Evolutionary conservation across 2,329 filamentous ascomycete genomes (phyloP).

Genomic region (Pyrenochaeta sp.): DNA sequence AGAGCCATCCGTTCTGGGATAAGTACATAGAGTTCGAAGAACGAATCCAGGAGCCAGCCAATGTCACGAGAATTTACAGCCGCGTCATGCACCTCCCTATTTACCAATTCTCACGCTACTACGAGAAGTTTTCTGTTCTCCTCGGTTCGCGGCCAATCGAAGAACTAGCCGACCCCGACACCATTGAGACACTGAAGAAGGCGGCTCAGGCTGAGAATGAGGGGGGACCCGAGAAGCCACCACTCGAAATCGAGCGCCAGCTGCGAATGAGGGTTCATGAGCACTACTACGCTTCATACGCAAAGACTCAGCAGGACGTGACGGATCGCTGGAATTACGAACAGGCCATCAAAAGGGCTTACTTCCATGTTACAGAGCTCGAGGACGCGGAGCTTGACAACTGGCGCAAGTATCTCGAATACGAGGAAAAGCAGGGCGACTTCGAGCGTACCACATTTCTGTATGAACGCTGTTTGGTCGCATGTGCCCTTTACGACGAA

Average conservation of each 20-base stretch:
- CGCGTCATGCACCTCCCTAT: conserved; percentile 90
- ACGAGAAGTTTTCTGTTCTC: conserved; percentile 84
- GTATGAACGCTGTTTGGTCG: conserved; percentile 93
- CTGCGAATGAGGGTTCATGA: conserved; percentile 81
- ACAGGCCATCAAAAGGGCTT: conserved; percentile 91
- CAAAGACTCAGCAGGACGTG: conserved; percentile 83
- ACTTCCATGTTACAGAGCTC: conserved; percentile 95
- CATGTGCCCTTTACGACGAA: conserved; percentile 93
- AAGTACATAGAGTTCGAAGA: conserved; percentile 99
- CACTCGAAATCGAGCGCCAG: conserved; percentile 84
- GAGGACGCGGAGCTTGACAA: conserved; percentile 85
- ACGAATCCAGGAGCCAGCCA: conserved; percentile 65
- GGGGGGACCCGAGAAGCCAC: conserved; percentile 65
- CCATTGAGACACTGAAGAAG: conserved; percentile 71
- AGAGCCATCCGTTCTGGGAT: conserved; percentile 97
- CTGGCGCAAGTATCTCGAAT: conserved; percentile 97
- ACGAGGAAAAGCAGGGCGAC: conserved; percentile 86
- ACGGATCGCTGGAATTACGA: conserved; percentile 95
- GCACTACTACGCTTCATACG: conserved; percentile 82
- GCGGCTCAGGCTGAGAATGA: conserved; percentile 74
- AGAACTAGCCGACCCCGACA: conserved; percentile 76
- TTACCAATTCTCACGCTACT: conserved; percentile 96
- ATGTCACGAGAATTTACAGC: conserved; percentile 82
- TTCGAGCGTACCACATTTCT: conserved; percentile 79
- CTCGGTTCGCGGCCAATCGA: conserved; percentile 74